A percentile compares a stretch with the other conserved stretches of the same genome.
phyloP scores from a whole-genome alignment of 2,329 filamentous ascomycete genomes.

The Aspergillus udagawae region DNA sequence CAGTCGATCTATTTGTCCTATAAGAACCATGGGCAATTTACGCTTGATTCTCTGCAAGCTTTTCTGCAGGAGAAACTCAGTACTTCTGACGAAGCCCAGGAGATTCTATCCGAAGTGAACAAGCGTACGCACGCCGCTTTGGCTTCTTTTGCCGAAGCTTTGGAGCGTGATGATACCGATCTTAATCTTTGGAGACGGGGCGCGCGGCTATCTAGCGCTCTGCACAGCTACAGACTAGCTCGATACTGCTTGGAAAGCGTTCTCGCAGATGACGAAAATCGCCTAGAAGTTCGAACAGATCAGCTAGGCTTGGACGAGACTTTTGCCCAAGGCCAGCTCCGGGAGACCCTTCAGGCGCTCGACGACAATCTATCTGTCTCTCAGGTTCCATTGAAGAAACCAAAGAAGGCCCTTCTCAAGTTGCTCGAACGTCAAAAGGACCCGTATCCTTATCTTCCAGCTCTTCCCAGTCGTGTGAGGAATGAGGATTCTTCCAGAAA shows the following conservation, averaged over 20 bases:
- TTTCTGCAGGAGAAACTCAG: conserved; percentile 31
- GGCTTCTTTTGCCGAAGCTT: conserved; percentile 55
- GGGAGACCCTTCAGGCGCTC: conserved; percentile 46
- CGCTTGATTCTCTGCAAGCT: conserved; percentile 68
- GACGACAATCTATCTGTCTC: conserved; percentile 54
- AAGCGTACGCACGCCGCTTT: conserved; percentile 43
- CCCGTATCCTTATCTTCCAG: conserved; percentile 47
- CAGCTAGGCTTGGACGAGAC: conserved; percentile 57
- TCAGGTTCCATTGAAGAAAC: conserved; percentile 48
- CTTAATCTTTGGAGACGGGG: conserved; percentile 61
- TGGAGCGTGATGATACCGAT: conserved; percentile 63
- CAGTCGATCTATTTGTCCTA: conserved; percentile 90
- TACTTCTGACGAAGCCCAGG: conserved; percentile 13
- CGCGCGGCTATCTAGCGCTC: conserved; percentile 53
- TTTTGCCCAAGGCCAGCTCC: conserved; percentile 50
- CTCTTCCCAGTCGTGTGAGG: conserved; percentile 27
- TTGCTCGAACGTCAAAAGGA: conserved; percentile 53
- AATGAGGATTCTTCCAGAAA: conserved; percentile 25
- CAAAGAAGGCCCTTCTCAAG: conserved; percentile 50
- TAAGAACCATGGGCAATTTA: conserved; percentile 92
- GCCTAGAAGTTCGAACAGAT: conserved; percentile 49
- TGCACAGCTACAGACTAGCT: conserved; percentile 56
- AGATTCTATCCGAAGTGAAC: conserved; percentile 20
- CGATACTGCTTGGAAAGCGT: conserved; percentile 63
- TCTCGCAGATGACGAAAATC: conserved; percentile 58